Evolutionary conservation across 2,329 filamentous ascomycete species (phyloP), one percentile per base, ranked within the genome.

Genomic region (Fusarium sp.): DNA sequence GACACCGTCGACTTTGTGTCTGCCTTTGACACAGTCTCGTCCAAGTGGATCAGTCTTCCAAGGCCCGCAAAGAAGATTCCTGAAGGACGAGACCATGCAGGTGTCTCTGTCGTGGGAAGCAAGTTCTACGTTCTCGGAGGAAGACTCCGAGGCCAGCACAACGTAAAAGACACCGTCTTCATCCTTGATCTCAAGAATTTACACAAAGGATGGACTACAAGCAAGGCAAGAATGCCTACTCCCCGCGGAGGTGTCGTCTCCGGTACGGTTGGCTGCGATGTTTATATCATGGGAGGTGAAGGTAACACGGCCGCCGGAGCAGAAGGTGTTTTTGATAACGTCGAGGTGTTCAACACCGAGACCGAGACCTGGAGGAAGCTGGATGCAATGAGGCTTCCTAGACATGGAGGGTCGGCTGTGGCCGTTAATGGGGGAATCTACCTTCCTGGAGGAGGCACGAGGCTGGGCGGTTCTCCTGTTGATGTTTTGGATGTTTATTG

Each of bases 231-330:
- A n/a, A 81, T 83, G 80, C 78, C 79, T 0, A 81, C 78, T 2
- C 59, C 80, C 0, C 72, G 80, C 0, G 81, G 79, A 3, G 81
- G 80, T 0, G 55, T 71, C 0, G 63, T 62, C 81, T 74, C 65
- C 1, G 77, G 69, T 0, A 72, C 72, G 0, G 51, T 81, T 1
- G 76, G 71, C 0, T 59, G 51, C 0, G 64, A 67, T 16, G 65
- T 81, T 10, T 82, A 78, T 44, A 75, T 76, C 0, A 75, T 82
- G 57, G 80, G 80, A 1, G 81, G 80, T 4, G 79, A 82, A 49
- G 80, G 78, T 0, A 79, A 81, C 55, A 20, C 51, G 0, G 64
- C 54, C 0, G 4, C 13, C 27, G 64, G 58, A 1, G 51, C 64
- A 0, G 46, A 64, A 0, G 77, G 75, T 0, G 68, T 79, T 0